These are phyloP conservation scores for Nyctanthes arbortristis DNA, from an alignment of 257 asterid genomes.

Conservation along the genomic window DNA sequence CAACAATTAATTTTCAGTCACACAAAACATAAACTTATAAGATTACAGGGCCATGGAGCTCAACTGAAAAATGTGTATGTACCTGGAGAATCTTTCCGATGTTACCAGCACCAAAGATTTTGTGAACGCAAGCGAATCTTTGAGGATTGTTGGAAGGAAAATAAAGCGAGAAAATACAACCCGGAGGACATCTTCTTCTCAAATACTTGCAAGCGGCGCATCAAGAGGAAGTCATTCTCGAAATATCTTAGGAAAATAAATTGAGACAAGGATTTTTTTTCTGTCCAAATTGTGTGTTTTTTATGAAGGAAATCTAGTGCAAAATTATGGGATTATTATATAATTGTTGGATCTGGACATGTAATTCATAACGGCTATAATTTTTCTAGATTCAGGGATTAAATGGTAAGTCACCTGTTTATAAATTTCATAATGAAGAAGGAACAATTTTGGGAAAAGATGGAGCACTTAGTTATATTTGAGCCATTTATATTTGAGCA, in stretches of 20 bases:
- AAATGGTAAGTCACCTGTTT: conserved; percentile 27
- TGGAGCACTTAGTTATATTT: too few species aligned
- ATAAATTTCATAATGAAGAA: background rate
- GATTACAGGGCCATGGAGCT: too few species aligned
- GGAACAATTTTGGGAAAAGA: background rate
- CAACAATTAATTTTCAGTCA: too few species aligned
- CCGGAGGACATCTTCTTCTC: conserved; percentile 66
- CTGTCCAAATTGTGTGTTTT: conserved; percentile 19
- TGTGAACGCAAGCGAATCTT: conserved; percentile 61
- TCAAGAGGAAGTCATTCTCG: conserved; percentile 41
- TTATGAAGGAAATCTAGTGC: background rate
- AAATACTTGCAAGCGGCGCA: conserved; percentile 84
- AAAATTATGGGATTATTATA: conserved; percentile 1
- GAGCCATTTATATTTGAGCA: too few species aligned
- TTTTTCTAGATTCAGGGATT: background rate
- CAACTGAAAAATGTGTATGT: background rate
- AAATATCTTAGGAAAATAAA: conserved; percentile 5
- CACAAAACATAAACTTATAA: background rate
- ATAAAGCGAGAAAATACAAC: conserved; percentile 66
- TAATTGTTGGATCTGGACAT: background rate
- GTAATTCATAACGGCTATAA: conserved; percentile 20
- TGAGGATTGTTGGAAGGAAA: conserved; percentile 68
- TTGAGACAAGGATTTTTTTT: too few species aligned
- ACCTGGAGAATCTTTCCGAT: conserved; percentile 64
- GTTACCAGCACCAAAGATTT: conserved; percentile 74